Base-by-base conservation (phyloP, 768 basidiomycete genomes). In the Naganishia kalamii region DNA sequence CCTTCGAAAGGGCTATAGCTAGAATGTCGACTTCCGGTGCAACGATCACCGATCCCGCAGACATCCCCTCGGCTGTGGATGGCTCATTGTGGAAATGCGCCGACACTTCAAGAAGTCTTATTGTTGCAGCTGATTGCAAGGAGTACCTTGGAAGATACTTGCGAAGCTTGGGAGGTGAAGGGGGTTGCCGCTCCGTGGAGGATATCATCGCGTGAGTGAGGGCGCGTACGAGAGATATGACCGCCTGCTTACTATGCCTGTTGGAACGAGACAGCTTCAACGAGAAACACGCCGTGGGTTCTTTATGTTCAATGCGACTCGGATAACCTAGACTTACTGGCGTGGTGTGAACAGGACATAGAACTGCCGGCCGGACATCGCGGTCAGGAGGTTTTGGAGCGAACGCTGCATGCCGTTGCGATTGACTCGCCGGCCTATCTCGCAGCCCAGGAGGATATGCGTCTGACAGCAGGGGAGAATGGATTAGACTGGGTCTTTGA, bases 131-230 rank as follows among this genome's bases (percentile, higher is more conserved):
- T 33, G 69, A 70, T 33, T 70, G 67, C 47, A 70, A 68, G 23
- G 54, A 67, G 30, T 67, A 61, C 21, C 29, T 70, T 15, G 48
- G 43, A 1, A 57, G 43, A 23, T 70, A 70, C 41, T 32, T 70
- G 23, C 40, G 57, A 23, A 51, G 30, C 17, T 54, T 67, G 13
- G 66, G 63, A 35, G 62, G 68, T 19, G 27, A 40, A 25, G 68
- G 68, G 1, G 68, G 68, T 0, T 65, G 63, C 25, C 57, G 63
- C 25, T 62, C 51, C 32, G 66, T 70, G 30, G 64, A 61, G 33
- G 69, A 70, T 51, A 61, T 70, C 52, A 70, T 70, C 30, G 63
- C 46, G 69, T 70, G 40, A 63, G 69, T 65, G 13, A n/a, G n/a
- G n/a, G n/a, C 46, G 10, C 37, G 13, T 25, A 43, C 3, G 23